Evolutionary conservation across 1,139 yeast genomes (phyloP), one percentile per base, ranked within the genome.

Genomic region (Citeromyces siamensis): DNA sequence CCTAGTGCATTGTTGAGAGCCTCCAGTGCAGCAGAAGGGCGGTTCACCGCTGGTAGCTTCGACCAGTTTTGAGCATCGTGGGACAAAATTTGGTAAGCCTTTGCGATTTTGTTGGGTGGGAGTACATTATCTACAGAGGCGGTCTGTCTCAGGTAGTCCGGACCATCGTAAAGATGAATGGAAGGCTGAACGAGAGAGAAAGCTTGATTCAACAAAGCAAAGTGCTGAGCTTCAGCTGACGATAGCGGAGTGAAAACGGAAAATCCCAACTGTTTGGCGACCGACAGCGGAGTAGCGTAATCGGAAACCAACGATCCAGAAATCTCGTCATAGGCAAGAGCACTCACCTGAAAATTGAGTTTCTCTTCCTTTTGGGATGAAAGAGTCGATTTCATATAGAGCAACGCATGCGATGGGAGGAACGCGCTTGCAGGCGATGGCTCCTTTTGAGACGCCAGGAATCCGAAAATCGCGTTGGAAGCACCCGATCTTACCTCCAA

Each of bases 401-500:
- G 64, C 52, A 86, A 64, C 13, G 88, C 76, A 46, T 73, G 75
- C 31, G 84, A 68, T 32, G 90, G 78, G 18, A 80, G 68, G 34
- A 88, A 56, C 26, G 81, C 77, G 13, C 71, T 55, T n/a, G 65
- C 47, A 3, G 58, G 67, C 5, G 8, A 8, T 6, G 16, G 16
- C 10, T 16, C 9, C 26, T 34, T 19, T 18, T 18, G 21, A 8
- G 14, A 19, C 6, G 59, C 46, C 46, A 76, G 60, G 59, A 77
- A 86, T 19, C 96, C 97, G 40, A 83, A 63, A 37, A 90, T 66
- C 32, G 84, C 72, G 46, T 75, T 70, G 34, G 90, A 83, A 22
- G 95, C 94, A 47, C 96, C 97, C 2, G 81, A 65, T 54, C 95
- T 73, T 35, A 84, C 72, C 53, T 86, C 86, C 42, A 85, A 68